Percentiles rank a stretch among this genome's conserved stretches.
These are phyloP conservation scores for Phytopythium aichiense DNA, from an alignment of 352 stramenopile genomes.

Conservation along the genomic window DNA sequence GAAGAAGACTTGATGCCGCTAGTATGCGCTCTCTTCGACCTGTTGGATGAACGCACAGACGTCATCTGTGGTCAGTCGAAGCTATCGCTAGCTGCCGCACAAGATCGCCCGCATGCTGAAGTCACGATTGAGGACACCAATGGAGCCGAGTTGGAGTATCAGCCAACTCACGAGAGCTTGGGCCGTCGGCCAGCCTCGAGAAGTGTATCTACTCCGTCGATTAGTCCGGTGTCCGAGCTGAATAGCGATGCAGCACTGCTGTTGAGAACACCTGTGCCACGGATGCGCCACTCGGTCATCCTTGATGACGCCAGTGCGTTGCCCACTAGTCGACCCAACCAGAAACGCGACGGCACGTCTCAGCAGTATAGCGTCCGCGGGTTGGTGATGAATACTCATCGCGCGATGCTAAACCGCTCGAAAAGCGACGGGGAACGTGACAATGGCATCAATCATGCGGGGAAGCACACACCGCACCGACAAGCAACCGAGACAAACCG, in stretches of 20 bases:
- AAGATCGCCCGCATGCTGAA: background rate
- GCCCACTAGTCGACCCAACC: background rate
- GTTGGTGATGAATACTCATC: background rate
- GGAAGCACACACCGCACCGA: background rate
- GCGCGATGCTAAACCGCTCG: background rate
- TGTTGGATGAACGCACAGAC: slow-evolving; percentile 45
- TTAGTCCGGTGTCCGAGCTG: background rate
- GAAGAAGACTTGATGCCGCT: slow-evolving; percentile 34
- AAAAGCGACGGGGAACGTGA: background rate
- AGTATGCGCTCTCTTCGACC: slow-evolving; percentile 23
- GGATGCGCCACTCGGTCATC: slow-evolving; percentile 7
- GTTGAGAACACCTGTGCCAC: background rate
- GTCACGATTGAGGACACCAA: background rate
- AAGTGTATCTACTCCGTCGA: background rate
- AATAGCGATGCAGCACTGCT: background rate
- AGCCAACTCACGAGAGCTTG: background rate
- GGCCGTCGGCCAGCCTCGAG: background rate
- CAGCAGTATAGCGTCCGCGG: slow-evolving; percentile 1
- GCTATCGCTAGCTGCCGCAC: background rate
- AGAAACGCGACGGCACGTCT: background rate
- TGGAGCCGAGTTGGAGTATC: background rate
- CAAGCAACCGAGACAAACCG: too few relatives aligned
- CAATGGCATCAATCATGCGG: background rate
- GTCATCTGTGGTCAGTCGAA: slow-evolving; percentile 5
- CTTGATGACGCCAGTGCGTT: background rate